Evolutionary conservation across 106 monocot species (phyloP).

Genomic region (Amphibolis antarctica): DNA sequence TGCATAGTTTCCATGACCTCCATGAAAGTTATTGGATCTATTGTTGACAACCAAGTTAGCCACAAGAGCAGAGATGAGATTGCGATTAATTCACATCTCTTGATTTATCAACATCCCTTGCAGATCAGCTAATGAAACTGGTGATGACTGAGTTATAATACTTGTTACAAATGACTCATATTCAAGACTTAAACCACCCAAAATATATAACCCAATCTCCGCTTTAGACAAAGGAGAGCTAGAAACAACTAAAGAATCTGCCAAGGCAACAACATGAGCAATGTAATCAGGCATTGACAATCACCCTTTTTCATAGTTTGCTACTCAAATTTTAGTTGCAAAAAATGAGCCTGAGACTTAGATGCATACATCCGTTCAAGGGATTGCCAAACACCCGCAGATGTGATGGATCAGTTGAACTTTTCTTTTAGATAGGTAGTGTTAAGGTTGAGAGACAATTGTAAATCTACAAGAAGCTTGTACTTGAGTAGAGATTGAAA

Average conservation of each 20-base stretch:
- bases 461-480: no score
- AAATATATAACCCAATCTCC: background rate
- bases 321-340: background rate
- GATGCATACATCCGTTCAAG: background rate
- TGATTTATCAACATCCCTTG: background rate
- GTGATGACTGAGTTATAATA: background rate
- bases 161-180: background rate
- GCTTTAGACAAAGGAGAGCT: background rate
- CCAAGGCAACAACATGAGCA: background rate
- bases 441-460: no score
- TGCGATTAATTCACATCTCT: background rate
- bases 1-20: no score
- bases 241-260: background rate
- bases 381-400: background rate
- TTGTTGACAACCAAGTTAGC: no score
- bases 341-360: background rate
- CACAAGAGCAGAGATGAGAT: no score
- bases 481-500: no score
- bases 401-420: no score
- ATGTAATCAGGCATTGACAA: background rate
- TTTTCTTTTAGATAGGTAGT: no score
- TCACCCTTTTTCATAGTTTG: slow-evolving; percentile 1
- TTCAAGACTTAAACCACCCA: background rate
- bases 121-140: background rate
- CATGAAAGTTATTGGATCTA: no score